Percentiles rank a stretch among this genome's conserved stretches.
phyloP scores from a whole-genome alignment of 257 asterid species.

The Nicotiana paniculata region DNA sequence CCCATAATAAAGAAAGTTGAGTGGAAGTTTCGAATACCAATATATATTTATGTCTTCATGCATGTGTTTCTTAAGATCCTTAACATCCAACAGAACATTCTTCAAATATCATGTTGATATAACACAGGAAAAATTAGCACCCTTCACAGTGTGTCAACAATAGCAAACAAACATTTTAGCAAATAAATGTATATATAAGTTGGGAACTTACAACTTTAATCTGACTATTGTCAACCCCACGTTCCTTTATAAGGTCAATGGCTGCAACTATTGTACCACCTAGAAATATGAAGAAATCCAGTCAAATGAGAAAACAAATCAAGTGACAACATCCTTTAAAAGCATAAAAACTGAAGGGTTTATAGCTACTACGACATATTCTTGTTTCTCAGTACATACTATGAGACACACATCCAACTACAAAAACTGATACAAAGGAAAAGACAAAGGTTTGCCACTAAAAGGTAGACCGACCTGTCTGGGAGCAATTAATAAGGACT shows the following conservation, averaged over 20 bases:
- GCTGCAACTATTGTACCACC: slow-evolving; percentile 96
- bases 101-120: not conserved
- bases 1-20: not conserved
- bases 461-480: not conserved
- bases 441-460: not conserved
- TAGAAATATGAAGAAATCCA: slow-evolving; percentile 13
- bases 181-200: not conserved
- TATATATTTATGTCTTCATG: not conserved
- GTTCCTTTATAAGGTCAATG: slow-evolving; percentile 65
- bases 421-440: not conserved
- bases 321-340: not conserved
- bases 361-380: not conserved
- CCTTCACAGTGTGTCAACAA: not conserved
- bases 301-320: not conserved
- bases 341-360: not conserved
- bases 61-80: not conserved
- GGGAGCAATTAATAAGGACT: not conserved
- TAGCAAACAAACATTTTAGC: not conserved
- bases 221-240: slow-evolving; percentile 68
- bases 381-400: not conserved
- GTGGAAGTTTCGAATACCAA: not conserved
- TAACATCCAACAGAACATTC: not conserved
- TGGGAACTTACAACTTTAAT: slow-evolving; percentile 78
- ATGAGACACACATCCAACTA: not conserved
- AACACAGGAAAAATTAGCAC: not conserved